Evolutionary conservation across 768 basidiomycete genomes (phyloP).

Genomic region (Butyriboletus loyo): DNA sequence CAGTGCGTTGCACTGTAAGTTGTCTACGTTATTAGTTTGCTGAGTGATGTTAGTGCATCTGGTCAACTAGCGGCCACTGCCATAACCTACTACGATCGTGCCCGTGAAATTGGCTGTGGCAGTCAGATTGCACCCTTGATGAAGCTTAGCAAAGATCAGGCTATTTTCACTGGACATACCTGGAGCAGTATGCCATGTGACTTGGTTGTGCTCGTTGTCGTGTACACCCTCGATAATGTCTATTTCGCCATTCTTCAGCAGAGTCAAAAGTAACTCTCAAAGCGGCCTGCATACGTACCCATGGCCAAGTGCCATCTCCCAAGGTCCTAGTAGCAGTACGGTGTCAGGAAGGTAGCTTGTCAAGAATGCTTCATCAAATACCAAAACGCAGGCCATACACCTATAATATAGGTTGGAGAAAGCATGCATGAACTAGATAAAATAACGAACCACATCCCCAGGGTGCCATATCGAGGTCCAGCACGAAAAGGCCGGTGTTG

Average conservation of each 20-base stretch:
- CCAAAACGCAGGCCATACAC: constrained; percentile 86
- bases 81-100: constrained; percentile 50
- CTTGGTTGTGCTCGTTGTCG: constrained; percentile 80
- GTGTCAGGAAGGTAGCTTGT: constrained; percentile 1
- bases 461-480: constrained; percentile 81
- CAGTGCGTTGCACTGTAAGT: constrained; percentile 53
- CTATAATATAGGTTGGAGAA: constrained; percentile 32
- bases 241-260: constrained; percentile 66
- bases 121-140: constrained; percentile 56
- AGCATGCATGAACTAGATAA: neutral
- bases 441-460: constrained; percentile 72
- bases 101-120: constrained; percentile 59
- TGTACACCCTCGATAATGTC: constrained; percentile 86
- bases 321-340: constrained; percentile 23
- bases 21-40: constrained; percentile 47
- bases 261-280: constrained; percentile 5
- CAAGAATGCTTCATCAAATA: constrained; percentile 22
- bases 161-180: constrained; percentile 35
- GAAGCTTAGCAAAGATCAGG: constrained; percentile 1
- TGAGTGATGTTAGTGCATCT: constrained; percentile 19
- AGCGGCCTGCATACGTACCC: constrained; percentile 38
- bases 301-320: constrained; percentile 61
- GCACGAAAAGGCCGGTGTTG: constrained; percentile 77
- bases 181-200: constrained; percentile 73
- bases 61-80: neutral